Evolutionary conservation across 2,329 filamentous ascomycete genomes (phyloP).

Genomic region (Colletotrichum sp.): DNA sequence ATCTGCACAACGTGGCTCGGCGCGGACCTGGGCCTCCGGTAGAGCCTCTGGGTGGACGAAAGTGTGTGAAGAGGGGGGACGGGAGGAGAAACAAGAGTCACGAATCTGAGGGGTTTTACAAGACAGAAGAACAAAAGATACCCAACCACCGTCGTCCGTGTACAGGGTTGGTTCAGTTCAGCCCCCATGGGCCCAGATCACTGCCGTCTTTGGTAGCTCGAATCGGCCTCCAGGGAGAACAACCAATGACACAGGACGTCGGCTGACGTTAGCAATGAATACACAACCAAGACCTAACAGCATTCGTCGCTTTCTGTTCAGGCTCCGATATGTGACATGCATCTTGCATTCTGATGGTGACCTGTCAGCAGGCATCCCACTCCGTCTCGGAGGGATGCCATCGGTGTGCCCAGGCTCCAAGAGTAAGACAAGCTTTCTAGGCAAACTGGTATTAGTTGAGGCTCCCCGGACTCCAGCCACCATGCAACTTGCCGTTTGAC

Average conservation of each 20-base stretch:
- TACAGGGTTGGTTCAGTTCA: neutral
- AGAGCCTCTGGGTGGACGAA: neutral
- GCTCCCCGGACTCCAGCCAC: neutral
- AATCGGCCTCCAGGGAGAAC: neutral
- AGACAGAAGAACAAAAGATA: neutral
- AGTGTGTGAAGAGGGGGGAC: neutral
- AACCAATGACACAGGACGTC: neutral
- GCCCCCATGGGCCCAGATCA: neutral
- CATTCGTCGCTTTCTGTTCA: neutral
- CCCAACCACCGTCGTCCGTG: neutral
- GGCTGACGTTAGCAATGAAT: constrained; percentile 3
- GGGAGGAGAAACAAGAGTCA: neutral
- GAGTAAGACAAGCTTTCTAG: constrained; percentile 1
- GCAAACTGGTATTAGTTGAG: constrained; percentile 1
- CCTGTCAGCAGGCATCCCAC: neutral
- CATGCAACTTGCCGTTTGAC: constrained; percentile 2
- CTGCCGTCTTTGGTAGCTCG: neutral
- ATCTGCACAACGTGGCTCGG: neutral
- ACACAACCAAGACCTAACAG: neutral
- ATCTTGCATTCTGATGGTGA: neutral
- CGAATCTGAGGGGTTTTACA: neutral
- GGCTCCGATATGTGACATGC: neutral
- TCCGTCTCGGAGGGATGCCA: neutral
- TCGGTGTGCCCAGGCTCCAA: neutral
- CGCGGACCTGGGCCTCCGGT: neutral